Base-by-base conservation (phyloP, 2,329 filamentous ascomycete species). In the Fonsecaea nubica region DNA sequence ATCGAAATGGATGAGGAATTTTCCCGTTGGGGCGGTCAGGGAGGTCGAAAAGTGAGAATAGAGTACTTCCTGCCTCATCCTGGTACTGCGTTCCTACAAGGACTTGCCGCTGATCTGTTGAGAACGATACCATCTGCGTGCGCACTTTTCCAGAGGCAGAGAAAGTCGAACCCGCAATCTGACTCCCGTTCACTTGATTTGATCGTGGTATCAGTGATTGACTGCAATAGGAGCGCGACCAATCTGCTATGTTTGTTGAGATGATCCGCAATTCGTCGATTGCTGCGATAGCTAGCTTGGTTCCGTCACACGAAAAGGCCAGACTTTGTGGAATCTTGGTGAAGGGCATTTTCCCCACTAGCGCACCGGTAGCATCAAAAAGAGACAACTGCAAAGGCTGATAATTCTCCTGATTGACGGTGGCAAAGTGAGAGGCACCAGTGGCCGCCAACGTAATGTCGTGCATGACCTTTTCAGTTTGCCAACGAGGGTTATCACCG, bases 221-320 rank as follows among this genome's bases (percentile, higher is more conserved):
- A 2, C 57, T 59, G 40, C 38, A 42, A 33, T 59, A 59, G 3
- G 25, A 33, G 12, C 25, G 0, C 3, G 40, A 12, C 40, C 57
- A 50, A 25, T 33, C 5, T 8, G 10, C 36, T 13, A 4, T 42
- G 1, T 6, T 10, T 18, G 57, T 59, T 18, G 38, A 45, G 38
- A 59, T 50, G 15, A 59, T 50, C 30, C 40, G 30, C 57, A 59
- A 25, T 59, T 59, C 40, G 45, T 13, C 18, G 13, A 25, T 21
- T 50, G 57, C 21, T 13, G 38, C 40, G 21, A 59, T 30, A 59
- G 57, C 57, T 18, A 59, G 57, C 57, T 59, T 18, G 4, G 57
- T 32, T 33, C 57, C 57, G 32, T 50, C 40, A 21, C 13, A 12
- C n/a, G 57, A 59, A 15, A 59, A 59, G 8, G n/a, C 18, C 12